Percentiles rank a stretch among this genome's conserved stretches.
Conservation (phyloP, 768 basidiomycete genomes). For the Suillus hirtellus region DNA sequence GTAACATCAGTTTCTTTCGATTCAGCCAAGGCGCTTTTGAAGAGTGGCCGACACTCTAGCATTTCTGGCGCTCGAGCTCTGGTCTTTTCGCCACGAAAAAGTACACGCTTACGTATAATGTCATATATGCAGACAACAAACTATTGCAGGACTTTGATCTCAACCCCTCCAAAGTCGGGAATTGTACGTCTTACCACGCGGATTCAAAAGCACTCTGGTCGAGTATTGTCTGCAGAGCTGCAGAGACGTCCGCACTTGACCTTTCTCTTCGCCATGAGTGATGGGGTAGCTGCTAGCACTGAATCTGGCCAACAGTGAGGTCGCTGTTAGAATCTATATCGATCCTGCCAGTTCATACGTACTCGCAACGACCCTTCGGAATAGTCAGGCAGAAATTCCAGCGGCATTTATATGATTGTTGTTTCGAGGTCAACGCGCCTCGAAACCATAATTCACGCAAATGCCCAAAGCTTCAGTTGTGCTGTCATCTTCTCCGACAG, state of each 20-base stretch:
- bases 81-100: neutral
- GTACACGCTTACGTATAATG: neutral
- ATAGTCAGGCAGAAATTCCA: neutral
- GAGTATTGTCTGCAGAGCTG: neutral
- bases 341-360: neutral
- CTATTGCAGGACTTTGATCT: neutral
- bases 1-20: slow-evolving; percentile 84
- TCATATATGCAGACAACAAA: neutral
- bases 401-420: neutral
- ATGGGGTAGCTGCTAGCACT: neutral
- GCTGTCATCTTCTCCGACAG: neutral
- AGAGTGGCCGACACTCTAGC: slow-evolving; percentile 60
- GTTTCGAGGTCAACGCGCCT: neutral
- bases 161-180: neutral
- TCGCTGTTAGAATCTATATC: neutral
- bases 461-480: neutral
- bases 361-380: neutral
- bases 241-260: neutral
- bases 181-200: neutral
- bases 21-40: slow-evolving; percentile 85
- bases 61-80: neutral
- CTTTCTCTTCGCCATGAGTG: neutral
- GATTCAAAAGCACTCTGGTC: no score
- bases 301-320: neutral
- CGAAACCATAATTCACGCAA: neutral